phyloP scores from a whole-genome alignment of 1,139 yeast genomes.

The Diutina mesorugosa region DNA sequence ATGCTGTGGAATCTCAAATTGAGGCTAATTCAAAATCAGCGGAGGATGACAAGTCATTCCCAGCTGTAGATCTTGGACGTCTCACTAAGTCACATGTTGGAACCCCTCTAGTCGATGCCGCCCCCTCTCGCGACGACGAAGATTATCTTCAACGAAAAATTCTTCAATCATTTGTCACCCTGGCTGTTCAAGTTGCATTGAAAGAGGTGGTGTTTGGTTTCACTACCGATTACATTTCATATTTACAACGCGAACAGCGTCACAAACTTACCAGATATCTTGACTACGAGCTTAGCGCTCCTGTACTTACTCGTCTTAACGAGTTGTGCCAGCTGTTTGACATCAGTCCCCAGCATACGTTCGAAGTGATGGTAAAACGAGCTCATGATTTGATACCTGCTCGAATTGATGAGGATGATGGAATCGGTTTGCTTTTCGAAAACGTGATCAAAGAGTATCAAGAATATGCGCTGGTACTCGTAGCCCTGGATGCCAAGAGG shows the following conservation, averaged over 20 bases:
- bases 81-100: not conserved
- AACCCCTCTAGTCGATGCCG: not conserved
- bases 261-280: slow-evolving; percentile 7
- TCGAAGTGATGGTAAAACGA: slow-evolving; percentile 13
- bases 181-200: not conserved
- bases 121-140: slow-evolving; percentile 28
- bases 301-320: slow-evolving; percentile 29
- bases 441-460: slow-evolving; percentile 22
- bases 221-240: slow-evolving; percentile 14
- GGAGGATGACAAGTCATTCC: slow-evolving; percentile 12
- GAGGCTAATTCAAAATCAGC: not conserved
- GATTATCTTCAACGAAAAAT: slow-evolving; percentile 35
- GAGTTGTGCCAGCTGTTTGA: slow-evolving; percentile 53
- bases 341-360: slow-evolving; percentile 32
- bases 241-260: slow-evolving; percentile 9
- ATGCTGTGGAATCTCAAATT: not conserved
- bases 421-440: slow-evolving; percentile 20
- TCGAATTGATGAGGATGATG: slow-evolving; percentile 8
- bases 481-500: slow-evolving; percentile 13
- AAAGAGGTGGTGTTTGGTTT: slow-evolving; percentile 10
- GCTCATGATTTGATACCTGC: not conserved
- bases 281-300: slow-evolving; percentile 9
- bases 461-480: slow-evolving; percentile 13
- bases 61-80: not conserved
- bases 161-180: slow-evolving; percentile 10